A percentile compares a stretch with the other conserved stretches of the same genome.
phyloP scores from a whole-genome alignment of 306 rosid genomes.

The Sindora glabra region DNA sequence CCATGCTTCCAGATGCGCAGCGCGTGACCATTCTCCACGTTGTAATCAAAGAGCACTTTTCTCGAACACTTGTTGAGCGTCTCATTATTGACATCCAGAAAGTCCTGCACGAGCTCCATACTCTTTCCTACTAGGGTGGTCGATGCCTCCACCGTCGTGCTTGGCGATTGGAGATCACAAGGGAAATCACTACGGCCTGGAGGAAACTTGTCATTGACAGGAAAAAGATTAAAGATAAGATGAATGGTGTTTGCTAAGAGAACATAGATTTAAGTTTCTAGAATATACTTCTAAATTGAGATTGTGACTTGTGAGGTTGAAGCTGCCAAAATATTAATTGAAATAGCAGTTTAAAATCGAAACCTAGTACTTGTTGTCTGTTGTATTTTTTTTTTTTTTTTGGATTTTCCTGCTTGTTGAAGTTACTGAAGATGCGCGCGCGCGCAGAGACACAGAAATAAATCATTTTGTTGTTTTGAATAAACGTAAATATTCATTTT shows the following conservation, averaged over 20 bases:
- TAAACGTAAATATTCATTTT: too few relatives aligned
- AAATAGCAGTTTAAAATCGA: too few relatives aligned
- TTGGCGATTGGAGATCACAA: constrained; percentile 34
- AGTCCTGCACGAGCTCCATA: constrained; percentile 38
- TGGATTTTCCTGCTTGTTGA: too few relatives aligned
- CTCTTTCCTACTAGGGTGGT: constrained; percentile 37
- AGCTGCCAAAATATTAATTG: too few relatives aligned
- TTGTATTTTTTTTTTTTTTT: too few relatives aligned
- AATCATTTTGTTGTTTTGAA: too few relatives aligned
- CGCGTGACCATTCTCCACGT: constrained; percentile 50
- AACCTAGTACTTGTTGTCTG: too few relatives aligned
- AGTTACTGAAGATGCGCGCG: too few relatives aligned
- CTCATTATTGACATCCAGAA: constrained; percentile 35
- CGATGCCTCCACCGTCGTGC: constrained; percentile 1
- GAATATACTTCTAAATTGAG: too few relatives aligned
- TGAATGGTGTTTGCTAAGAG: constrained; percentile 55
- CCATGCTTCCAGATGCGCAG: constrained; percentile 51
- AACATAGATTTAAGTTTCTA: too few relatives aligned
- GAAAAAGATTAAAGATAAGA: constrained; percentile 71
- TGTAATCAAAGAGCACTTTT: constrained; percentile 43
- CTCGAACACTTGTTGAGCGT: constrained; percentile 37
- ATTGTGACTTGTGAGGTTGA: too few relatives aligned
- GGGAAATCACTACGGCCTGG: constrained; percentile 73
- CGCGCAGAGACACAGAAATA: too few relatives aligned
- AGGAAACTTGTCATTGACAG: constrained; percentile 67